These are phyloP conservation scores for Fagopyrum tataricum DNA, from an alignment of 148 eudicot species.

Conservation along the genomic window DNA sequence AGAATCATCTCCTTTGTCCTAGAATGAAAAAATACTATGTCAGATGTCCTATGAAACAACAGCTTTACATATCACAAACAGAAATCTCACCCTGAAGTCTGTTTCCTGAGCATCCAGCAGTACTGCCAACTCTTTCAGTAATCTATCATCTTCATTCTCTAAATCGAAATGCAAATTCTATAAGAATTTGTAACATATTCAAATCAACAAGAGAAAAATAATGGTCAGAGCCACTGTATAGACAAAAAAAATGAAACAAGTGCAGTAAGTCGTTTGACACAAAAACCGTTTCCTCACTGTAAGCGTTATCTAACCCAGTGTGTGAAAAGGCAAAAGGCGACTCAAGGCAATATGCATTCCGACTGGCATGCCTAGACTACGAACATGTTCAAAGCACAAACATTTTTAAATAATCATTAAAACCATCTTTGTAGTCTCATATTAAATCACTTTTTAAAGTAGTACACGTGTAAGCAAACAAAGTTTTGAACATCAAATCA, in stretches of 20 bases:
- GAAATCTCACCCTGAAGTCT: constrained; percentile 27
- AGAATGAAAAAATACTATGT: constrained; percentile 18
- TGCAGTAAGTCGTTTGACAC: background rate
- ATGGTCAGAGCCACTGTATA: background rate
- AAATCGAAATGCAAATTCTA: background rate
- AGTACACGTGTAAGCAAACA: too few relatives aligned
- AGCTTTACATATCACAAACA: background rate
- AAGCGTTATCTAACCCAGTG: background rate
- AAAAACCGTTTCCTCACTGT: background rate
- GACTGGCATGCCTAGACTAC: too few relatives aligned
- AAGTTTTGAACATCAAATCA: too few relatives aligned
- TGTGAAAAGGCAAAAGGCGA: too few relatives aligned
- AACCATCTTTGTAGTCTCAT: too few relatives aligned
- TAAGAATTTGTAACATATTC: background rate
- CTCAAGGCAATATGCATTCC: too few relatives aligned
- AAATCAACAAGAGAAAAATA: background rate
- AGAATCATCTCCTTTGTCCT: constrained; percentile 27
- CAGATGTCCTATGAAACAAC: background rate
- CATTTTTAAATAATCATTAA: too few relatives aligned
- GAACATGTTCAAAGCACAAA: too few relatives aligned
- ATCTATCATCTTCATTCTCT: constrained; percentile 38
- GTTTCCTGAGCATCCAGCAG: constrained; percentile 67
- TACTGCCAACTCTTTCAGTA: constrained; percentile 62
- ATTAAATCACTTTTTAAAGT: too few relatives aligned
- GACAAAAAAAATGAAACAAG: background rate